Conservation (phyloP, 306 rosid species). For the Echinosophora koreensis region DNA sequence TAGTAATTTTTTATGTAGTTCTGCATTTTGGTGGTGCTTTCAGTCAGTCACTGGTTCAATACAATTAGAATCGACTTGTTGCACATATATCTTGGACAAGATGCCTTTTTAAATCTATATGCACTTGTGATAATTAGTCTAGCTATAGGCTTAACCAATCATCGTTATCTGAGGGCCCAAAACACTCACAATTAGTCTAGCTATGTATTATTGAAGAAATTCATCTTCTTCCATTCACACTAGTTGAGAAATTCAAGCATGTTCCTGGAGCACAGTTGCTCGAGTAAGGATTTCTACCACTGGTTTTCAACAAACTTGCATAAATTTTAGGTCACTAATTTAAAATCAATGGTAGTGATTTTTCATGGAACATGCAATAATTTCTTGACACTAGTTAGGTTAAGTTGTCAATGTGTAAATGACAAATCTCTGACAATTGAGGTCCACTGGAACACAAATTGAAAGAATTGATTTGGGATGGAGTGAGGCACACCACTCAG, state of each 20-base stretch:
- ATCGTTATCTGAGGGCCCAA: neutral
- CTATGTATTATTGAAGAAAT: neutral
- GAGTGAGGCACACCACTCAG: neutral
- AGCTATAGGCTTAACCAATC: neutral
- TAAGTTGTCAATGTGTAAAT: neutral
- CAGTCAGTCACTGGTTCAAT: neutral
- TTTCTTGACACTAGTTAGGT: neutral
- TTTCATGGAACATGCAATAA: neutral
- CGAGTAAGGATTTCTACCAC: too few species aligned
- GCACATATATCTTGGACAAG: neutral
- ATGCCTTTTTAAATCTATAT: too few species aligned
- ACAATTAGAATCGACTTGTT: neutral
- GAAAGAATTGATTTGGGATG: too few species aligned
- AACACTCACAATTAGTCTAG: neutral
- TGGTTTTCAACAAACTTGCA: too few species aligned
- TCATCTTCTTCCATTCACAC: neutral
- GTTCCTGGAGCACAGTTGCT: too few species aligned
- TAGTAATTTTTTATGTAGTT: neutral
- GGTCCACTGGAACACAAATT: too few species aligned
- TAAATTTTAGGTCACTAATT: conserved; percentile 19
- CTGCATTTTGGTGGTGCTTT: neutral
- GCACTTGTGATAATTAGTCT: too few species aligned
- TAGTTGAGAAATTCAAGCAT: too few species aligned
- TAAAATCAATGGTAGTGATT: neutral
- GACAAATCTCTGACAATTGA: neutral